Conservation (phyloP, 2,329 filamentous ascomycete species). For the Pseudogymnoascus verrucosus region DNA sequence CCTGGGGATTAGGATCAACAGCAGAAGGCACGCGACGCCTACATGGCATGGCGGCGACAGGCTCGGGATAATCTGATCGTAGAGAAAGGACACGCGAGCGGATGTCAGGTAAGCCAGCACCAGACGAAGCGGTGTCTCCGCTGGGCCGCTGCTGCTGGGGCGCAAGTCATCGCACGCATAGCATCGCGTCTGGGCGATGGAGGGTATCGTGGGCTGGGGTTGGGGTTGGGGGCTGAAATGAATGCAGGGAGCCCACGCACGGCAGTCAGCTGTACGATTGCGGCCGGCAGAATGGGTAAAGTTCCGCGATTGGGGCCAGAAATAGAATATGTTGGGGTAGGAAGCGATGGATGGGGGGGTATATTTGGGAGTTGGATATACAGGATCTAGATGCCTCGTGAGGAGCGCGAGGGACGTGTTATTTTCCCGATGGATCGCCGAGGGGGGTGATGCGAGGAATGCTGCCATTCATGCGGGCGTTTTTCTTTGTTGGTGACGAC, state of each 20-base stretch:
- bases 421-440: not conserved
- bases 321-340: not conserved
- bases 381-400: not conserved
- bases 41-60: not conserved
- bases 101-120: not conserved
- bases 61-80: not conserved
- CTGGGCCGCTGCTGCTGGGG: not conserved
- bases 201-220: not conserved
- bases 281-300: not conserved
- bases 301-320: not conserved
- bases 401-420: not conserved
- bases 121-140: not conserved
- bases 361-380: not conserved
- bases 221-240: constrained; percentile 4
- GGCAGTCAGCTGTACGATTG: constrained; percentile 3
- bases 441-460: not conserved
- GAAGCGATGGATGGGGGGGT: not conserved
- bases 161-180: not conserved
- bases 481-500: not conserved
- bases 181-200: not conserved
- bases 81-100: not conserved
- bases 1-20: not conserved
- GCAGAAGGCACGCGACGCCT: not conserved
- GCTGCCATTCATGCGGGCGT: not conserved
- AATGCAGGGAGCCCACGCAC: not conserved